Evolutionary conservation across 202 grass and related monocot genomes (phyloP).

Genomic region (Elaeis oleifera): DNA sequence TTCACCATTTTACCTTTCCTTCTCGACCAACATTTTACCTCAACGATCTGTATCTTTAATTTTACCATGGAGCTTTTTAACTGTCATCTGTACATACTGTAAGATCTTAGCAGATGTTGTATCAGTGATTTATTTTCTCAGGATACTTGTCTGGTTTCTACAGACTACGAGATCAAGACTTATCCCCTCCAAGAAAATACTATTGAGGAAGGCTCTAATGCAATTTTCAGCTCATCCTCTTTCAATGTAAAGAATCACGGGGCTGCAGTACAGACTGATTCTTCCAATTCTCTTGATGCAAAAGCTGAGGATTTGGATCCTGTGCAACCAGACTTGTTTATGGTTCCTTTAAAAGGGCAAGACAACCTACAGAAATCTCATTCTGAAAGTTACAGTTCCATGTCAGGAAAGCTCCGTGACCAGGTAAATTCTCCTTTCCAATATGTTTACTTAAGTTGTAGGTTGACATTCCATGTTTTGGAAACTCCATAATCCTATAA

Average conservation of each 20-base stretch:
- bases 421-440: conserved; percentile 37
- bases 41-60: too few species aligned
- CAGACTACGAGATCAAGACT: conserved; percentile 57
- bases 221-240: conserved; percentile 46
- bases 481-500: too few species aligned
- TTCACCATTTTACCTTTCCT: too few species aligned
- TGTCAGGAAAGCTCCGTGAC: conserved; percentile 64
- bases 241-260: conserved; percentile 39
- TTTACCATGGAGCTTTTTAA: too few species aligned
- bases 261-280: conserved; percentile 21
- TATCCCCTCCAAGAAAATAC: conserved; percentile 38
- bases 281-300: conserved; percentile 8
- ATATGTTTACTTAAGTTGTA: too few species aligned
- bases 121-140: neutral
- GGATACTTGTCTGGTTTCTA: conserved; percentile 20
- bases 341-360: conserved; percentile 44
- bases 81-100: too few species aligned
- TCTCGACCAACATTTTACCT: too few species aligned
- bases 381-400: conserved; percentile 48
- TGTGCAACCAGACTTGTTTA: conserved; percentile 43
- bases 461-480: too few species aligned
- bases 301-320: conserved; percentile 27
- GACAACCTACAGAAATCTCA: conserved; percentile 41
- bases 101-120: too few species aligned
- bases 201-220: conserved; percentile 43